Evolutionary conservation across 164 flowering plant species (phyloP).

Genomic region (Amborella trichopoda): DNA sequence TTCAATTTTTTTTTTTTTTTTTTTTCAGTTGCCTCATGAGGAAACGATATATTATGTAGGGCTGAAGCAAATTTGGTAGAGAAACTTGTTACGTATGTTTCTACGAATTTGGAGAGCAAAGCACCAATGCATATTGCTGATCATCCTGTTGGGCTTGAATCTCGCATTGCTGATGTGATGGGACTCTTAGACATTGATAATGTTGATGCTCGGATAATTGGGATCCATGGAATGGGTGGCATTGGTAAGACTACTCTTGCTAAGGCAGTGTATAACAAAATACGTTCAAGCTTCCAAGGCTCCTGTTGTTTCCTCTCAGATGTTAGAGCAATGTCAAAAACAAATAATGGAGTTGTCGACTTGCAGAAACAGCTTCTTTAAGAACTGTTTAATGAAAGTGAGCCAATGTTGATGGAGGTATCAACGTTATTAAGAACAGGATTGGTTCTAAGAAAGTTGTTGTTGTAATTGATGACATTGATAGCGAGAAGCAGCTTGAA

Average conservation of each 20-base stretch:
- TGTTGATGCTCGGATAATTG: conserved; percentile 1
- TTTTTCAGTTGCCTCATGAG: too few relatives aligned
- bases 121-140: neutral
- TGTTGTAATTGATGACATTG: neutral
- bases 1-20: too few relatives aligned
- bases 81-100: too few relatives aligned
- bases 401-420: neutral
- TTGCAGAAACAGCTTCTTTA: neutral
- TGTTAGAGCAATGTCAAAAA: neutral
- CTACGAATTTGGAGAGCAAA: too few relatives aligned
- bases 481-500: neutral
- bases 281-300: neutral
- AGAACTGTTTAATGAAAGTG: neutral
- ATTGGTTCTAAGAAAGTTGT: neutral
- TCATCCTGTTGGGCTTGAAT: conserved; percentile 1
- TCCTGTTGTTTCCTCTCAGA: neutral
- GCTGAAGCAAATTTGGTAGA: too few relatives aligned
- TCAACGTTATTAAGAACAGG: neutral
- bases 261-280: neutral
- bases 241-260: neutral
- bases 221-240: neutral
- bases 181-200: neutral
- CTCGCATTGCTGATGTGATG: neutral
- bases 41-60: too few relatives aligned
- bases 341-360: neutral